phyloP scores from a whole-genome alignment of 2,329 filamentous ascomycete genomes.

The Verticillium alfalfae region DNA sequence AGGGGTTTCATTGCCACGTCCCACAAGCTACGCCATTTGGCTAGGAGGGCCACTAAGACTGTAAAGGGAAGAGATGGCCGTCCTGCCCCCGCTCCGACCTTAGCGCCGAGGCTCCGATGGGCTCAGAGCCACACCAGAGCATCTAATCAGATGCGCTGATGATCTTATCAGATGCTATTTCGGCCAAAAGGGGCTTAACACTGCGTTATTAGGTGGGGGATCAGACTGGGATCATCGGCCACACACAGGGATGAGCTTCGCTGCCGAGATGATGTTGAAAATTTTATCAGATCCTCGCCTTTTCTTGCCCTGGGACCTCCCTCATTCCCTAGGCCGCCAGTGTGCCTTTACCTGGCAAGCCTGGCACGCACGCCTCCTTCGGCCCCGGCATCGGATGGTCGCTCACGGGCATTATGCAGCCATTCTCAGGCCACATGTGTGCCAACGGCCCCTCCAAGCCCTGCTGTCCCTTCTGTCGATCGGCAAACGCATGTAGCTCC shows the following conservation, averaged over 20 bases:
- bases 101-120: not conserved
- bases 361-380: too few relatives aligned
- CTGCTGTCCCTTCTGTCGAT: not conserved
- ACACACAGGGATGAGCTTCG: not conserved
- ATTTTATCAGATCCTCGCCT: slow-evolving; percentile 1
- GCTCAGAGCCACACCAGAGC: not conserved
- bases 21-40: not conserved
- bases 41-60: not conserved
- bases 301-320: not conserved
- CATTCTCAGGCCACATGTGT: not conserved
- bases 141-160: not conserved
- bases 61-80: not conserved
- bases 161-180: not conserved
- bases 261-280: not conserved
- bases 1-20: not conserved
- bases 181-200: not conserved
- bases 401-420: not conserved
- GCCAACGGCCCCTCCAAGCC: not conserved
- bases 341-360: too few relatives aligned
- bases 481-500: not conserved
- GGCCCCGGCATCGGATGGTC: not conserved
- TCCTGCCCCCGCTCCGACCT: not conserved
- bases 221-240: not conserved
- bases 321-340: not conserved
- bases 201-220: not conserved